Percentiles rank a stretch among this genome's conserved stretches.
Conservation (phyloP, 768 basidiomycete genomes). For the Termitomyces sp. region DNA sequence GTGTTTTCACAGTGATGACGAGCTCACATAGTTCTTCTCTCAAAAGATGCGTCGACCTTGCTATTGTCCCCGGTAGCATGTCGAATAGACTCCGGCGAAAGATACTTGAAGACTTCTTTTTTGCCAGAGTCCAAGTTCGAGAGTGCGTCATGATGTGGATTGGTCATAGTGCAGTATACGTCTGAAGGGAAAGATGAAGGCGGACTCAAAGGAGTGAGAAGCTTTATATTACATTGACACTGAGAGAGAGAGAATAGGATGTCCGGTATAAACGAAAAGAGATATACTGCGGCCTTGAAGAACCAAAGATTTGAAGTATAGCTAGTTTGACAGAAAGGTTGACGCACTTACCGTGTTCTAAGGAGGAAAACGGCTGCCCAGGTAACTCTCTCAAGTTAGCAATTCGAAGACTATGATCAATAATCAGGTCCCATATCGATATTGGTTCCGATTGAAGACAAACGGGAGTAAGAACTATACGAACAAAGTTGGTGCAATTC, state of each 20-base stretch:
- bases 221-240: slow-evolving; percentile 10
- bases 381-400: background rate
- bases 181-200: background rate
- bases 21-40: slow-evolving; percentile 33
- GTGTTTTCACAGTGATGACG: slow-evolving; percentile 1
- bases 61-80: slow-evolving; percentile 8
- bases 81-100: slow-evolving; percentile 12
- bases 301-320: slow-evolving; percentile 6
- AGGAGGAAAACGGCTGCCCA: slow-evolving; percentile 2
- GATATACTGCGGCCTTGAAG: slow-evolving; percentile 12
- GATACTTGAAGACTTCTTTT: slow-evolving; percentile 7
- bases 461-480: background rate
- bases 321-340: slow-evolving; percentile 12
- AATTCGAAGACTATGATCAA: slow-evolving; percentile 2
- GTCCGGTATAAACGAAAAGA: slow-evolving; percentile 11
- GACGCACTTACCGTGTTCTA: slow-evolving; percentile 7
- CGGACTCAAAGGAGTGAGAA: background rate
- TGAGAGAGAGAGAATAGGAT: slow-evolving; percentile 9
- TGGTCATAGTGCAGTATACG: slow-evolving; percentile 8
- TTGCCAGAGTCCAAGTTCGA: slow-evolving; percentile 12
- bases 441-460: background rate
- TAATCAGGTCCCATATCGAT: background rate
- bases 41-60: slow-evolving; percentile 23
- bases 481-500: background rate
- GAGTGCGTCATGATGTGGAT: slow-evolving; percentile 2